These are phyloP conservation scores for Zygnema circumcarinatum DNA, from an alignment of 139 green algal genomes.

Conservation along the genomic window DNA sequence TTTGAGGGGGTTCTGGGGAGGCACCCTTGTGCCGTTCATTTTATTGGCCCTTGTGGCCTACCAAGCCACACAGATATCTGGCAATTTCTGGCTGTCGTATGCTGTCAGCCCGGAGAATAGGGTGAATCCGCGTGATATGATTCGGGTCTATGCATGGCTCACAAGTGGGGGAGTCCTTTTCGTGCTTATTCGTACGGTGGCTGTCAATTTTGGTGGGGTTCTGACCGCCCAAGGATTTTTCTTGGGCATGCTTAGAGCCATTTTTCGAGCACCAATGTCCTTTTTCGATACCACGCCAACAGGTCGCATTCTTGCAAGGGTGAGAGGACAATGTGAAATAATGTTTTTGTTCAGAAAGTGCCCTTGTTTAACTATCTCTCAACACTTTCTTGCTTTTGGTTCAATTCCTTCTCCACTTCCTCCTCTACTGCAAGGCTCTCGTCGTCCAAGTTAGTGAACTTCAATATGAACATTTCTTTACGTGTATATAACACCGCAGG, in stretches of 20 bases:
- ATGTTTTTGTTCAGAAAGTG: no score
- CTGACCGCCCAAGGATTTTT: conserved; percentile 46
- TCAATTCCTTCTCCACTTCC: no score
- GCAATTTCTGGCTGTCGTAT: conserved; percentile 49
- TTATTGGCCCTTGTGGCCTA: conserved; percentile 45
- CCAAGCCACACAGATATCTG: conserved; percentile 41
- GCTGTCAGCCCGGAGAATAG: background rate
- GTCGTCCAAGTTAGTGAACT: no score
- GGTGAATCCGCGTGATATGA: conserved; percentile 1
- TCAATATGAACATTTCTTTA: background rate
- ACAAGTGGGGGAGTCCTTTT: conserved; percentile 43
- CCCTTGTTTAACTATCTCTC: conserved; percentile 6
- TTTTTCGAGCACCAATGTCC: conserved; percentile 73
- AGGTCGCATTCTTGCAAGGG: conserved; percentile 87
- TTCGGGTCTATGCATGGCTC: conserved; percentile 37
- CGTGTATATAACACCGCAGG: background rate
- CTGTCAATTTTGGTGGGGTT: conserved; percentile 21
- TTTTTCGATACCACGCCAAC: conserved; percentile 94
- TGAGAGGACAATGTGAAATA: conserved; percentile 6
- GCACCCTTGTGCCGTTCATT: conserved; percentile 29
- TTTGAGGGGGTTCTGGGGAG: conserved; percentile 50
- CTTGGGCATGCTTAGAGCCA: conserved; percentile 10
- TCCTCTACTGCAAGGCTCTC: no score
- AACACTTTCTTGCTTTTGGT: no score
- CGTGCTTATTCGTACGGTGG: conserved; percentile 34